These are phyloP conservation scores for Boletus insuetus DNA, from an alignment of 768 basidiomycete species.

Conservation along the genomic window DNA sequence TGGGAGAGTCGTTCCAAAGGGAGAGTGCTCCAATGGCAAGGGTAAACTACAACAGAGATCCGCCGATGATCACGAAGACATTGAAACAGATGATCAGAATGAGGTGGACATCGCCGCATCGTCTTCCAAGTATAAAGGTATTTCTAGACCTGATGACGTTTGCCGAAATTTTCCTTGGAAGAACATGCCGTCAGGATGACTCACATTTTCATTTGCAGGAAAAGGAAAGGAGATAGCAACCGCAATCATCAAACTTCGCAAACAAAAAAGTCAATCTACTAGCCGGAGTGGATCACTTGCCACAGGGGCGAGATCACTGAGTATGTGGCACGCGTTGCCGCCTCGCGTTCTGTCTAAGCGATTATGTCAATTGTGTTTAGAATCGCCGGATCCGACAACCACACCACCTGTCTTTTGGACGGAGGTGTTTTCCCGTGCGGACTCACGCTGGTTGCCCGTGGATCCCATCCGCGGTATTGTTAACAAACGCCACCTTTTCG, in stretches of 20 bases:
- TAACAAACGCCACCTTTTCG: constrained; percentile 78
- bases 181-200: constrained; percentile 1
- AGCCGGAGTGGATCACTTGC: constrained; percentile 35
- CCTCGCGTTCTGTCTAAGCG: constrained; percentile 17
- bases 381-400: constrained; percentile 46
- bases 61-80: constrained; percentile 20
- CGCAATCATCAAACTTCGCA: constrained; percentile 58
- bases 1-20: constrained; percentile 47
- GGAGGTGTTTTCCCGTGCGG: constrained; percentile 92
- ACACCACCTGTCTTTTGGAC: constrained; percentile 94
- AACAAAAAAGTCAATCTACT: constrained; percentile 49
- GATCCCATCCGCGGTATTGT: constrained; percentile 83
- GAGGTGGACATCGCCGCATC: constrained; percentile 37
- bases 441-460: constrained; percentile 88
- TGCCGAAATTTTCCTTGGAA: not conserved
- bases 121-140: constrained; percentile 35
- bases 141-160: constrained; percentile 14
- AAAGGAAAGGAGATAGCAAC: constrained; percentile 59
- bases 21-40: constrained; percentile 38
- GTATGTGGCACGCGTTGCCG: constrained; percentile 16
- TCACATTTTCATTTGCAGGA: constrained; percentile 32
- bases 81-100: constrained; percentile 35
- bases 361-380: constrained; percentile 25
- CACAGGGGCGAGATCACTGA: constrained; percentile 11
- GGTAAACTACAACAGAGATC: constrained; percentile 25